Percentiles rank a stretch among this genome's conserved stretches.
Evolutionary conservation across 1,284 basidiomycete species (phyloP).

Genomic region (Sanghuangporus sanghuang): DNA sequence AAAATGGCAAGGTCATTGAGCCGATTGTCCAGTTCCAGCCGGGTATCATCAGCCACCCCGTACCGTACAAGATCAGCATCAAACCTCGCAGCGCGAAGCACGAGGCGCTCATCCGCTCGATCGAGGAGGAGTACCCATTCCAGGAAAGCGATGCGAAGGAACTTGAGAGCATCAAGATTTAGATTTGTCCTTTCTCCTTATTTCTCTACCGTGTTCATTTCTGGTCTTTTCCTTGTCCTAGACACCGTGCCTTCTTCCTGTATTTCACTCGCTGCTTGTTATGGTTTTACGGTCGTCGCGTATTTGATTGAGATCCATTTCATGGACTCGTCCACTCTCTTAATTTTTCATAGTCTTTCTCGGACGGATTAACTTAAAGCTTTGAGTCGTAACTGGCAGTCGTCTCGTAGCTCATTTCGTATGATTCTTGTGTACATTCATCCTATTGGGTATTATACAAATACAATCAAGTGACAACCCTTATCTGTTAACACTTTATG

Average conservation of each 20-base stretch:
- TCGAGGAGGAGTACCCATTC: slow-evolving; percentile 17
- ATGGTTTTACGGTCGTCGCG: background rate
- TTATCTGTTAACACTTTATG: background rate
- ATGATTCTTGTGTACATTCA: background rate
- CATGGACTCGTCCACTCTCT: background rate
- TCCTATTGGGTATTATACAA: background rate
- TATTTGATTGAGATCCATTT: background rate
- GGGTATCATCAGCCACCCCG: slow-evolving; percentile 20
- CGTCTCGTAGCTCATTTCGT: background rate
- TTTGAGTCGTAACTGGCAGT: background rate
- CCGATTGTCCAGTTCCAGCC: slow-evolving; percentile 19
- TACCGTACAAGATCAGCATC: slow-evolving; percentile 5
- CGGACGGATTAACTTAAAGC: background rate
- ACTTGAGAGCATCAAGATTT: slow-evolving; percentile 3
- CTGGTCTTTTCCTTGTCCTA: background rate
- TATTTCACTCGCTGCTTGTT: background rate
- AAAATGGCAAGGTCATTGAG: slow-evolving; percentile 17
- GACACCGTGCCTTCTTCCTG: background rate
- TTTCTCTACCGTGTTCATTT: background rate
- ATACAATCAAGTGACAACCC: background rate
- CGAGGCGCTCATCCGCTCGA: slow-evolving; percentile 12
- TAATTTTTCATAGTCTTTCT: background rate
- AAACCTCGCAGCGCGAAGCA: slow-evolving; percentile 9
- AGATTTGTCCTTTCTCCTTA: background rate
- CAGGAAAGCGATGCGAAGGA: slow-evolving; percentile 5